Percentiles rank a stretch among this genome's conserved stretches.
Evolutionary conservation across 1,139 yeast genomes (phyloP).

Genomic region (Saccharomyces hybrid): DNA sequence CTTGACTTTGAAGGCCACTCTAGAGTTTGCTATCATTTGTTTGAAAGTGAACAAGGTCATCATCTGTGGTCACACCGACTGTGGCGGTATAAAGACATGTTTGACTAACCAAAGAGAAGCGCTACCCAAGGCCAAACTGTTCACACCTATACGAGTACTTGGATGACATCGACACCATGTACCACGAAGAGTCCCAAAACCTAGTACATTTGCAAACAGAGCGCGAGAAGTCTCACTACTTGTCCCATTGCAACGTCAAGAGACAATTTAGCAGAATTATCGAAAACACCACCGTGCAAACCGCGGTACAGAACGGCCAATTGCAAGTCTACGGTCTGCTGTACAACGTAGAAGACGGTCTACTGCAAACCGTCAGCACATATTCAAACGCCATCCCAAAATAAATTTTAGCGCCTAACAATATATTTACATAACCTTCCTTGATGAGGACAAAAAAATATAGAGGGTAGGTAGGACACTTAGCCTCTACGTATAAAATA

Average conservation of each 20-base stretch:
- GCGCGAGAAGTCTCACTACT: constrained; percentile 46
- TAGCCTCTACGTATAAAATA: background rate
- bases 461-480: background rate
- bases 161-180: constrained; percentile 45
- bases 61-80: constrained; percentile 96
- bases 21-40: constrained; percentile 86
- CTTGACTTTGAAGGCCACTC: constrained; percentile 67
- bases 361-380: constrained; percentile 40
- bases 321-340: constrained; percentile 79
- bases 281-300: constrained; percentile 63
- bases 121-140: constrained; percentile 42
- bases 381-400: constrained; percentile 1
- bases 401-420: background rate
- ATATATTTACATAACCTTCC: background rate
- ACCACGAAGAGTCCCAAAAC: constrained; percentile 31
- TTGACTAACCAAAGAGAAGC: constrained; percentile 48
- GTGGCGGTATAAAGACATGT: constrained; percentile 94
- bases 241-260: constrained; percentile 75
- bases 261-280: constrained; percentile 46
- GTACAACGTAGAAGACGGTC: constrained; percentile 79
- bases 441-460: background rate
- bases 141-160: constrained; percentile 34
- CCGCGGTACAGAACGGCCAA: constrained; percentile 63
- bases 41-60: constrained; percentile 75
- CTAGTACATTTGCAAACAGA: constrained; percentile 30